Percentiles rank a stretch among this genome's conserved stretches.
These are phyloP conservation scores for Candida stauntonica DNA, from an alignment of 805 yeast genomes.

Conservation along the genomic window DNA sequence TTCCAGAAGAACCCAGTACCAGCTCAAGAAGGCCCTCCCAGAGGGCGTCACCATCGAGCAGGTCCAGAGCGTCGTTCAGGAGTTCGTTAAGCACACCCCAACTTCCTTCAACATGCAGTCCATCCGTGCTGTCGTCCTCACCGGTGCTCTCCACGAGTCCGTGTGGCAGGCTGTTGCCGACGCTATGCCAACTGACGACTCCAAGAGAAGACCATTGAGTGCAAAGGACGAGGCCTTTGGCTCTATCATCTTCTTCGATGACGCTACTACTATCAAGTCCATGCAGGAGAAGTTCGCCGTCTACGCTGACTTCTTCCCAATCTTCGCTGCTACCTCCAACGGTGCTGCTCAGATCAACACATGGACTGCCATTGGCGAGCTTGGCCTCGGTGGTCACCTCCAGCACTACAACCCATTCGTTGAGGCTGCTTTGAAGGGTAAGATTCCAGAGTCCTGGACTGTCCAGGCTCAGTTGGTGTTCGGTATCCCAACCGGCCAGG, in stretches of 20 bases:
- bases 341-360: constrained; percentile 48
- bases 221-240: constrained; percentile 44
- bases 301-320: constrained; percentile 42
- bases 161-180: constrained; percentile 42
- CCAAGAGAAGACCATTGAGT: constrained; percentile 39
- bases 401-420: constrained; percentile 50
- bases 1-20: constrained; percentile 45
- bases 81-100: constrained; percentile 44
- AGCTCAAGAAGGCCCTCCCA: constrained; percentile 41
- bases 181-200: constrained; percentile 34
- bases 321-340: constrained; percentile 42
- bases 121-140: constrained; percentile 43
- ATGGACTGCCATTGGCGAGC: constrained; percentile 43
- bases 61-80: constrained; percentile 38
- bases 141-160: constrained; percentile 41
- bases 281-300: constrained; percentile 41
- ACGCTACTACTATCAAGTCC: constrained; percentile 34
- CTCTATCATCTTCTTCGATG: constrained; percentile 46
- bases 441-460: constrained; percentile 40
- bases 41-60: constrained; percentile 35
- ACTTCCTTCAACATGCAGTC: constrained; percentile 49
- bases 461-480: constrained; percentile 48
- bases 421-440: constrained; percentile 36
- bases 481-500: constrained; percentile 37
- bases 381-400: constrained; percentile 46